Base-by-base conservation (phyloP, 164 flowering plant species). In the Tinospora cordifolia region DNA sequence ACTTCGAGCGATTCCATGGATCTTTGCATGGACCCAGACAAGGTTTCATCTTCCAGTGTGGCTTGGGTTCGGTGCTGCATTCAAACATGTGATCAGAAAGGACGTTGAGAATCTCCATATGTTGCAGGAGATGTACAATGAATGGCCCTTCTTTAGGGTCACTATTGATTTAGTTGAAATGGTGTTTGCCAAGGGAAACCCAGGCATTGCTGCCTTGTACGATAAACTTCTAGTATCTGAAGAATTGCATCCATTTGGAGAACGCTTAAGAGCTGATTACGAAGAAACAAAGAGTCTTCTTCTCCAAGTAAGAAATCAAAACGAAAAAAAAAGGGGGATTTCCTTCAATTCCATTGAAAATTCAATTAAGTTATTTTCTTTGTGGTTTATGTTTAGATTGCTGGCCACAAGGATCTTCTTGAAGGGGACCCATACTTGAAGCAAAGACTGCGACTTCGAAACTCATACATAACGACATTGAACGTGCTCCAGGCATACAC, bases 171-270 rank as follows among this genome's bases (percentile, higher is more conserved):
- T 94, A 71, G 84, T 92, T 62, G 99, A 94, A 79, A 94, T 94
- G 99, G 99, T 94, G 82, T 94, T 94, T 21, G 99, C 98, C 68
- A 95, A 95, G 83, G 99, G 99, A 72, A 88, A 95, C 75, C 99
- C 98, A 6, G 93, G 95, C 14, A 92, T 95, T n/a, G 97, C 99
- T 62, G 91, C 94, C 49, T 66, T 92, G 75, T 89, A 83, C 71
- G 99, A 95, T 84, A 90, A 87, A 76, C 93, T 95, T 71, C 87
- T 95, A 15, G 99, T 95, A 40, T 91, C 98, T 0, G 84, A 87
- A 69, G 99, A 92, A 0, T 78, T 95, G n/a, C 87, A 90, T 91
- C 70, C 88, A 40, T 90, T 95, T 68, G 99, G 97, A 58, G 87
- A 88, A 79, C 71, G 59, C 24, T 71, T 95, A 81, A 90, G 96